phyloP scores from a whole-genome alignment of 139 green algal genomes.

The Chlamydomonas urium region DNA sequence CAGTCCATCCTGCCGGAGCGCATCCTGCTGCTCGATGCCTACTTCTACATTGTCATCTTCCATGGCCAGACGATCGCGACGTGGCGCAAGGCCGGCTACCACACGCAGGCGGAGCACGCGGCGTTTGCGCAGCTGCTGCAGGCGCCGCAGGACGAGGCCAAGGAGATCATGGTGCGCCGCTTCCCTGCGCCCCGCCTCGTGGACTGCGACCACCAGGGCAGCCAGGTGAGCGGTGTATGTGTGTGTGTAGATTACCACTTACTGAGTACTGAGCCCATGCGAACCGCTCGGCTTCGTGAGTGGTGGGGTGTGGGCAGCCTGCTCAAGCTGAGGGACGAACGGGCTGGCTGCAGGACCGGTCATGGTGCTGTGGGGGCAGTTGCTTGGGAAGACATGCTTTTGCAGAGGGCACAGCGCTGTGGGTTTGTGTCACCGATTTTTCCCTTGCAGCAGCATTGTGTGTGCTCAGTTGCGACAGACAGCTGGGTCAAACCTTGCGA shows the following conservation, averaged over 20 bases:
- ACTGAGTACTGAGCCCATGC: too few relatives aligned
- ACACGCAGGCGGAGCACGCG: slow-evolving; percentile 82
- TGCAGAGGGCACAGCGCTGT: too few relatives aligned
- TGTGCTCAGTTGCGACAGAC: too few relatives aligned
- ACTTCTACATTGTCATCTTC: slow-evolving; percentile 95
- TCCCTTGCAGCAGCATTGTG: too few relatives aligned
- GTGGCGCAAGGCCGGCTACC: slow-evolving; percentile 92
- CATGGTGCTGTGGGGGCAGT: too few relatives aligned
- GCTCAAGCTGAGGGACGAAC: too few relatives aligned
- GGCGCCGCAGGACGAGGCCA: slow-evolving; percentile 55
- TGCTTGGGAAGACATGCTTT: too few relatives aligned
- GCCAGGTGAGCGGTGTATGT: slow-evolving; percentile 45
- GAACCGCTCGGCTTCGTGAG: too few relatives aligned
- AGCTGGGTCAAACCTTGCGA: too few relatives aligned
- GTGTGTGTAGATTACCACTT: not conserved
- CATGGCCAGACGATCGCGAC: slow-evolving; percentile 77
- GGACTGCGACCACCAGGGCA: slow-evolving; percentile 96
- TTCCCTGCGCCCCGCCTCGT: slow-evolving; percentile 92
- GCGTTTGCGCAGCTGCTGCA: slow-evolving; percentile 84
- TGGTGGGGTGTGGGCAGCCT: too few relatives aligned
- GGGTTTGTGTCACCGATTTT: too few relatives aligned
- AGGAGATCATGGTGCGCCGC: slow-evolving; percentile 59
- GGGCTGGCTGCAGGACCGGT: too few relatives aligned
- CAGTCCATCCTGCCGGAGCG: slow-evolving; percentile 84
- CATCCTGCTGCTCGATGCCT: slow-evolving; percentile 96